phyloP scores from a whole-genome alignment of 805 yeast genomes.

The Wickerhamiella dianesei region DNA sequence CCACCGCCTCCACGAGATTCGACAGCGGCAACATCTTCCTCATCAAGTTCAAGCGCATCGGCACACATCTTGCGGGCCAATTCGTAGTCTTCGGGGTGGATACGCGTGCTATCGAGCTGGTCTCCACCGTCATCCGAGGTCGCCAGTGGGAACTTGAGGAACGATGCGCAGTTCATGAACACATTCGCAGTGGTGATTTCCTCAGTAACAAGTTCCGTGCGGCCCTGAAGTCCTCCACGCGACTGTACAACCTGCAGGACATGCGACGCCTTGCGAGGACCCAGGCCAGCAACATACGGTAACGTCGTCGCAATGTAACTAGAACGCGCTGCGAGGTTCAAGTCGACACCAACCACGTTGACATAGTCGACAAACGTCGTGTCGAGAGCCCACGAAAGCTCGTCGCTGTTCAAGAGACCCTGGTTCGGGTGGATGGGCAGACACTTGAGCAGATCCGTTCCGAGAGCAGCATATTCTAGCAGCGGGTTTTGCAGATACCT shows the following conservation, averaged over 20 bases:
- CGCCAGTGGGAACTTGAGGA: conserved; percentile 59
- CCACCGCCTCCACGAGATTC: conserved; percentile 59
- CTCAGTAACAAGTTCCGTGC: conserved; percentile 75
- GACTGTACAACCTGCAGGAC: conserved; percentile 66
- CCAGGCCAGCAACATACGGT: conserved; percentile 79
- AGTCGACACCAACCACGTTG: conserved; percentile 84
- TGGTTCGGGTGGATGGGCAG: conserved; percentile 59
- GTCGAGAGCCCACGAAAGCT: conserved; percentile 52
- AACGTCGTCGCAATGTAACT: conserved; percentile 55
- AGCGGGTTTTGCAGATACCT: conserved; percentile 90
- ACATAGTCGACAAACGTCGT: conserved; percentile 80
- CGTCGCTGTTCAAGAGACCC: conserved; percentile 49
- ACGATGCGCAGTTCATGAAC: conserved; percentile 85
- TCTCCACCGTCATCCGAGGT: conserved; percentile 39
- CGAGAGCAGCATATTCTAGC: conserved; percentile 71
- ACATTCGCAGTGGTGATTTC: conserved; percentile 66
- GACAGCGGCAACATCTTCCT: conserved; percentile 72
- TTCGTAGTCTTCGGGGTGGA: conserved; percentile 96
- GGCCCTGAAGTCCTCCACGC: conserved; percentile 39
- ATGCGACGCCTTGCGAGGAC: conserved; percentile 89
- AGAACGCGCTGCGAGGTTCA: conserved; percentile 76
- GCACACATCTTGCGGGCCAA: conserved; percentile 95
- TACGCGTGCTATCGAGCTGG: conserved; percentile 82
- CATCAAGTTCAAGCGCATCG: conserved; percentile 91
- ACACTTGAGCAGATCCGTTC: conserved; percentile 49